Percentiles rank a stretch among this genome's conserved stretches.
Evolutionary conservation across 257 asterid species (phyloP).

Genomic region (Primulina huaijiensis): DNA sequence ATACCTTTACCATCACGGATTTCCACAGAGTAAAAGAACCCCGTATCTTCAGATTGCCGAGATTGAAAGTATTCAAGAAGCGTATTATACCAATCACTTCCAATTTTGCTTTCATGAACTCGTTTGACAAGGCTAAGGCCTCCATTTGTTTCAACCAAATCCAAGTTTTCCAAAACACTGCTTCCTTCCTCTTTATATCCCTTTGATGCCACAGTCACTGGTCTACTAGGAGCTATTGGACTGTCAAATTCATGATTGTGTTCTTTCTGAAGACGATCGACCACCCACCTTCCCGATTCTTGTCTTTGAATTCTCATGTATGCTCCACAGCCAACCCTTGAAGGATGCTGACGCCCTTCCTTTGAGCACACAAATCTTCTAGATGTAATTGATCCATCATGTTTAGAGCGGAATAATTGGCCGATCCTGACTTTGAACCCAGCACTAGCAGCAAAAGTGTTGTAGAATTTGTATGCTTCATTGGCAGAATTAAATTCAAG

Average conservation of each 20-base stretch:
- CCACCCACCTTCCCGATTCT: conserved; percentile 47
- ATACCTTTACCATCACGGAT: conserved; percentile 66
- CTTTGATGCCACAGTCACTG: conserved; percentile 44
- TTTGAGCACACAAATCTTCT: conserved; percentile 95
- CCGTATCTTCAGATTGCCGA: conserved; percentile 80
- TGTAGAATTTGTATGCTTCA: conserved; percentile 82
- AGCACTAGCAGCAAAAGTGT: conserved; percentile 52
- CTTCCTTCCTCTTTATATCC: conserved; percentile 65
- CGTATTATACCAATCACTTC: conserved; percentile 60
- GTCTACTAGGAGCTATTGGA: conserved; percentile 43
- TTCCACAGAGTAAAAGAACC: conserved; percentile 83
- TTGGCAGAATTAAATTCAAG: conserved; percentile 70
- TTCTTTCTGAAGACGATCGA: conserved; percentile 56
- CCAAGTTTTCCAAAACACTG: conserved; percentile 68
- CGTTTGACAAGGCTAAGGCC: conserved; percentile 78
- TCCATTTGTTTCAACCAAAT: conserved; percentile 78
- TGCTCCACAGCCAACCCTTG: conserved; percentile 77
- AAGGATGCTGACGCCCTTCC: conserved; percentile 97
- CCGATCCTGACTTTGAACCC: conserved; percentile 90
- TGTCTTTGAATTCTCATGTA: conserved; percentile 59
- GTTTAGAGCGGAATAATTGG: conserved; percentile 86
- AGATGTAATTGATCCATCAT: conserved; percentile 90
- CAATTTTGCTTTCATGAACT: conserved; percentile 47
- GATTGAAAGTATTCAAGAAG: conserved; percentile 88
- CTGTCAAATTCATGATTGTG: conserved; percentile 69